Conservation (phyloP, 2,329 filamentous ascomycete species). For the Emergomyces pasteurianus region DNA sequence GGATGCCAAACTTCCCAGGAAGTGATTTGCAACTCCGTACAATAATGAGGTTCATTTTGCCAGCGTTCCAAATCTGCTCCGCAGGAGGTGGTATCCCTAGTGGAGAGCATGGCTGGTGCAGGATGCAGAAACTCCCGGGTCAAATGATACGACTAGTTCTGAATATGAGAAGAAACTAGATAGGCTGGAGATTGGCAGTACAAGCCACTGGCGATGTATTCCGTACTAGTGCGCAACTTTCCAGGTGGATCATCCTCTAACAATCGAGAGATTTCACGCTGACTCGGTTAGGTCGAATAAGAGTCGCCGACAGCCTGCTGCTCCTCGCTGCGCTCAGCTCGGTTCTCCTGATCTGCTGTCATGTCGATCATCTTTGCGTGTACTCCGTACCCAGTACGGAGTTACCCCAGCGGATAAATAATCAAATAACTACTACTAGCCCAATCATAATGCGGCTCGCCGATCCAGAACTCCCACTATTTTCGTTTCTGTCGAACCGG, state of each 20-base stretch:
- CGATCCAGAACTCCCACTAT: background rate
- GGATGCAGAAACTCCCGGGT: background rate
- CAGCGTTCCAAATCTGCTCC: slow-evolving; percentile 3
- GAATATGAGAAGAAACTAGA: background rate
- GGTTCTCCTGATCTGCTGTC: slow-evolving; percentile 4
- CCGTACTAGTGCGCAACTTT: background rate
- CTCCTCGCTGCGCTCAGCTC: background rate
- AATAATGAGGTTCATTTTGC: background rate
- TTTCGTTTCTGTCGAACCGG: background rate
- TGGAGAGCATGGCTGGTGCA: slow-evolving; percentile 2
- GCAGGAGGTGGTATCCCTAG: slow-evolving; percentile 4
- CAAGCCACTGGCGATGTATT: background rate
- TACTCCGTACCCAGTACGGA: too few species aligned
- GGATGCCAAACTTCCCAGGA: background rate
- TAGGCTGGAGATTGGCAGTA: background rate
- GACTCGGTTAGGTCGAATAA: background rate
- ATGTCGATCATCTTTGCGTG: slow-evolving; percentile 5
- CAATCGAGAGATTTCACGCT: background rate
- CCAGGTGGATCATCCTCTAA: slow-evolving; percentile 3
- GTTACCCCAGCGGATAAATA: background rate
- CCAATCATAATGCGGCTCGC: slow-evolving; percentile 3
- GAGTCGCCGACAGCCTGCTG: background rate
- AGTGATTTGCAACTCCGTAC: background rate
- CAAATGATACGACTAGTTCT: background rate
- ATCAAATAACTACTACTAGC: background rate